phyloP scores from a whole-genome alignment of 352 stramenopile species.

The Globisporangium polare region DNA sequence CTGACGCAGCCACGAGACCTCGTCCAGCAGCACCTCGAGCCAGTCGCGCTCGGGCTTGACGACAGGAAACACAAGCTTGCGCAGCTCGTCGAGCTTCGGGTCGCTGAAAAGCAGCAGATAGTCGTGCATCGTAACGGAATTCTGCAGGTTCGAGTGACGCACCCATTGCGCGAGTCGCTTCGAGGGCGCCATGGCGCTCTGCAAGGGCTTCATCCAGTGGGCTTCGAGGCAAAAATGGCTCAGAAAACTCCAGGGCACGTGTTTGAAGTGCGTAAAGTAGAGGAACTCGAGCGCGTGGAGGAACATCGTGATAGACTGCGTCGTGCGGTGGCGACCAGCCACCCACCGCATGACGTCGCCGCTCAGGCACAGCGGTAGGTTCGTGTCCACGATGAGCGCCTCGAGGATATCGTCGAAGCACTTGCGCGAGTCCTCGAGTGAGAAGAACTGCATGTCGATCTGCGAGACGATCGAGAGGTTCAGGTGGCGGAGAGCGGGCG shows the following conservation, averaged over 20 bases:
- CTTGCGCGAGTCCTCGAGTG: conserved; percentile 69
- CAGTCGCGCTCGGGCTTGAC: conserved; percentile 16
- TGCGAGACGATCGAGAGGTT: conserved; percentile 43
- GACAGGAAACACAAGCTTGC: conserved; percentile 6
- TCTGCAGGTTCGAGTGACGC: conserved; percentile 4
- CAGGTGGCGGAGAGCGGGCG: conserved; percentile 59
- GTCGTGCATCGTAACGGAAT: conserved; percentile 16
- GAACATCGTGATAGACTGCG: conserved; percentile 66
- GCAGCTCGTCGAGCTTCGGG: conserved; percentile 18
- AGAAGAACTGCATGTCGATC: conserved; percentile 76
- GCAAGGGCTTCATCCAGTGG: conserved; percentile 23
- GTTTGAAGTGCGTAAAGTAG: conserved; percentile 57
- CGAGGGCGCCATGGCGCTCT: conserved; percentile 13
- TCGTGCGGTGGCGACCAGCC: conserved; percentile 38
- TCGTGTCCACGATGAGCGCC: conserved; percentile 55
- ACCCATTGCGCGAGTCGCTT: conserved; percentile 21
- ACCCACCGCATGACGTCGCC: conserved; percentile 49
- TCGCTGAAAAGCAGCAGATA: conserved; percentile 34
- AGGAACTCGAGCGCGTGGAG: conserved; percentile 59
- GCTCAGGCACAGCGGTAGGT: conserved; percentile 50
- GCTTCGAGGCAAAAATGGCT: conserved; percentile 31
- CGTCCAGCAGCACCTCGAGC: conserved; percentile 29
- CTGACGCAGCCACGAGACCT: conserved; percentile 23
- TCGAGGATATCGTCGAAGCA: conserved; percentile 77
- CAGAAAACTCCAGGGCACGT: conserved; percentile 58